Percentiles rank a stretch among this genome's conserved stretches.
phyloP scores from a whole-genome alignment of 1,284 basidiomycete genomes.

The Pisolithus thermaeus region DNA sequence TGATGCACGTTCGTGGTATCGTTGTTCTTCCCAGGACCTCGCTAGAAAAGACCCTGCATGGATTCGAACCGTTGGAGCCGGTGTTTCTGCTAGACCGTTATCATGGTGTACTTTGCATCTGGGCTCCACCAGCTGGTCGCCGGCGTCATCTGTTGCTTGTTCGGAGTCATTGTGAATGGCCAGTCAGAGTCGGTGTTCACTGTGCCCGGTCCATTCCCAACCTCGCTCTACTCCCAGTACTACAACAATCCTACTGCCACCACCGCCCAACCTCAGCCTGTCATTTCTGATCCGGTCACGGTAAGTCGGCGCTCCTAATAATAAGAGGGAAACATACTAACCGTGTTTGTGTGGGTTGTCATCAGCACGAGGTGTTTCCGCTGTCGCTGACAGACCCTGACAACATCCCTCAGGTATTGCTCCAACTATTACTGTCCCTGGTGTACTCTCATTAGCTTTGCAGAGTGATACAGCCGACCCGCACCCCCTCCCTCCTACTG shows the following conservation, averaged over 20 bases:
- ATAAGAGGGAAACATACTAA: neutral
- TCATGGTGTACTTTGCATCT: too few species aligned
- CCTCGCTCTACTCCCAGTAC: slow-evolving; percentile 55
- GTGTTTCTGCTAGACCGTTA: too few species aligned
- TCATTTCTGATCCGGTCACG: slow-evolving; percentile 61
- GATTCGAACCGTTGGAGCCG: too few species aligned
- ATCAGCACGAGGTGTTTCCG: slow-evolving; percentile 52
- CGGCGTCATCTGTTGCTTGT: slow-evolving; percentile 6
- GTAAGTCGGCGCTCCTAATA: slow-evolving; percentile 30
- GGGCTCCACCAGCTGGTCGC: slow-evolving; percentile 1
- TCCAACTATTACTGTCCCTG: neutral
- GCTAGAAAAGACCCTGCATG: too few species aligned
- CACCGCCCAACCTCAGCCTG: slow-evolving; percentile 60
- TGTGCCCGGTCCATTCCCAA: slow-evolving; percentile 59
- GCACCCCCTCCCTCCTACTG: slow-evolving; percentile 54
- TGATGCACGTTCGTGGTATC: too few species aligned
- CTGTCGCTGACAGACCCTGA: slow-evolving; percentile 54
- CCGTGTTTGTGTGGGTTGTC: neutral
- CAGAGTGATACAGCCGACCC: slow-evolving; percentile 57
- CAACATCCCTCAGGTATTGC: slow-evolving; percentile 41
- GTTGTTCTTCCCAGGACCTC: too few species aligned
- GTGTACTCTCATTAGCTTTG: neutral
- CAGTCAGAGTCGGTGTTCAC: slow-evolving; percentile 43
- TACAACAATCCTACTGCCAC: slow-evolving; percentile 68
- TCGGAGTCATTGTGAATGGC: slow-evolving; percentile 4